Conservation (phyloP, 768 basidiomycete species). For the Tephrocybe sp. region DNA sequence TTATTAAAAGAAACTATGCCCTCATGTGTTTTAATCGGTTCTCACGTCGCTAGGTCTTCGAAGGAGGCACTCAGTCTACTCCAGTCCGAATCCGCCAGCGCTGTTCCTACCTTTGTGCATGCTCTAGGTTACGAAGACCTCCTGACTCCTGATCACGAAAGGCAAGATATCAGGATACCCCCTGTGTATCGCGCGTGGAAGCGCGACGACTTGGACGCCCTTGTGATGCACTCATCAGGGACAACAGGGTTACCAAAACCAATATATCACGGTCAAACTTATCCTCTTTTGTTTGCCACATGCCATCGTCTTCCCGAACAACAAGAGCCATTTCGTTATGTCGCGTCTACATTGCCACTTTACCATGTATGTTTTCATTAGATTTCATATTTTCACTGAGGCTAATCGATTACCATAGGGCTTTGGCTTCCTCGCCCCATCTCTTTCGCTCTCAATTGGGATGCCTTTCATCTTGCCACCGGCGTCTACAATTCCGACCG, state of each 20-base stretch:
- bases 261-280: conserved; percentile 35
- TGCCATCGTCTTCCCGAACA: conserved; percentile 35
- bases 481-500: conserved; percentile 35
- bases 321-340: conserved; percentile 26
- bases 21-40: conserved; percentile 28
- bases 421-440: conserved; percentile 36
- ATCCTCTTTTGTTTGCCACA: conserved; percentile 31
- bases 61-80: conserved; percentile 26
- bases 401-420: conserved; percentile 21
- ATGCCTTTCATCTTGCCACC: conserved; percentile 37
- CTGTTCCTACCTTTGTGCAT: conserved; percentile 22
- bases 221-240: conserved; percentile 52
- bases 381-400: background rate
- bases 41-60: conserved; percentile 29
- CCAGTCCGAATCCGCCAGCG: conserved; percentile 11
- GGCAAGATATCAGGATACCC: conserved; percentile 22
- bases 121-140: conserved; percentile 30
- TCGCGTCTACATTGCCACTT: conserved; percentile 37
- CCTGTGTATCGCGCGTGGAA: conserved; percentile 21
- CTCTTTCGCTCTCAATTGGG: conserved; percentile 35
- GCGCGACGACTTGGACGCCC: conserved; percentile 33
- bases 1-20: conserved; percentile 31
- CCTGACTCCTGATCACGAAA: conserved; percentile 18
- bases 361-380: conserved; percentile 31
- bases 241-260: conserved; percentile 53